Base-by-base conservation (phyloP, 2,329 filamentous ascomycete genomes). In the Neofusicoccum kwambonambiense region DNA sequence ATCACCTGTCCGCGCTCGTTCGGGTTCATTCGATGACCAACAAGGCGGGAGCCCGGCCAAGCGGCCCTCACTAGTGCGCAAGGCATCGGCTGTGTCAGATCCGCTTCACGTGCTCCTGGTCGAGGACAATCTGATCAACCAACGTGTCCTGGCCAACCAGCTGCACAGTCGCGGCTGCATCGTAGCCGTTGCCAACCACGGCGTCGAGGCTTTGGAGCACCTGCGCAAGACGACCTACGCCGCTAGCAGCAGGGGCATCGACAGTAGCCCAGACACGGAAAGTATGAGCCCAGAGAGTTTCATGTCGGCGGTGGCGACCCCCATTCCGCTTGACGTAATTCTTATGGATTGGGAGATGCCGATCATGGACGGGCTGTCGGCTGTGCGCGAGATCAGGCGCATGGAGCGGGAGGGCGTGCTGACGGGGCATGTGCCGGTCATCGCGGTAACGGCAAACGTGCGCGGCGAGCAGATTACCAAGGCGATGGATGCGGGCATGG, bases 341-440 rank as follows among this genome's bases (percentile, higher is more conserved):
- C 69, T 77, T 3, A 74, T 77, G 71, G 76, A 78, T 39, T 69
- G 73, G 17, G 76, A 78, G 52, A 78, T 78, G 76, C 76, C 76
- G 1, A 70, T 75, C 37, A 78, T 78, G 76, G 72, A 77, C 57
- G 76, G 76, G 1, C 63, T 78, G 19, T 71, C 72, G 2, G 76
- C 74, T 39, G 71, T 73, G n/a, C 67, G 68, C 3, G 68, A 70
- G 17, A 77, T 78, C 34, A 68, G 76, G 1, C 70, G 73, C 15
- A 73, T 76, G 73, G 68, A 77, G 64, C 37, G 22, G 1, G 64
- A 70, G 1, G 70, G 71, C 1, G 62, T 67, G 4, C 27, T 76
- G 4, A 68, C 22, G 7, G 64, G 64, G 12, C 68, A 71, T 3
- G 44, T 78, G 17, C 76, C 75, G 0, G 70, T 78, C 22, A 76